Conservation (phyloP, 768 basidiomycete genomes). For the Leccinum obscurum region DNA sequence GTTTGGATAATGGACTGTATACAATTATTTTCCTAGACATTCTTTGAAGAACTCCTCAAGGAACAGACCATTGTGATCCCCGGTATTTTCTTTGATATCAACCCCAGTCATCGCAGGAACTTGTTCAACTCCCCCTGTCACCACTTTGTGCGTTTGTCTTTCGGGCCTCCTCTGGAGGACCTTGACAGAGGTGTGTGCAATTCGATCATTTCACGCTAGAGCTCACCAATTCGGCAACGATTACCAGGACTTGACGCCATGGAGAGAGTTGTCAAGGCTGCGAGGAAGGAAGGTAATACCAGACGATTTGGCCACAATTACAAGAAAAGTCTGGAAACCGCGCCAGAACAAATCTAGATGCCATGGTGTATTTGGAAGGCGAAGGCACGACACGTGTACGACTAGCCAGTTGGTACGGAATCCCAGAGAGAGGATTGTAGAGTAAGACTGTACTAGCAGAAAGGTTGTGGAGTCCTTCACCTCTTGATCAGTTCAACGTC, state of each 20-base stretch:
- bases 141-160: conserved; percentile 85
- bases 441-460: neutral
- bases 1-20: conserved; percentile 1
- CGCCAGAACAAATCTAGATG: conserved; percentile 26
- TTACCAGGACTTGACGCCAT: conserved; percentile 80
- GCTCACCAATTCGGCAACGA: conserved; percentile 3
- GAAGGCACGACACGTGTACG: neutral
- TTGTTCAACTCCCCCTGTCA: conserved; percentile 89
- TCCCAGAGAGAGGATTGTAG: neutral
- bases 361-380: no score
- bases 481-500: conserved; percentile 84
- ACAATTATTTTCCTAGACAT: conserved; percentile 50
- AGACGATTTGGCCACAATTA: conserved; percentile 69
- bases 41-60: conserved; percentile 93
- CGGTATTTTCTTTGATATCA: conserved; percentile 86
- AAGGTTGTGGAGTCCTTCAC: neutral
- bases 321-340: conserved; percentile 53
- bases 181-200: conserved; percentile 64
- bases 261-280: conserved; percentile 70
- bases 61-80: conserved; percentile 90
- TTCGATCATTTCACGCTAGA: neutral
- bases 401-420: neutral
- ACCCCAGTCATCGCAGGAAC: conserved; percentile 80
- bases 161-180: conserved; percentile 78
- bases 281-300: conserved; percentile 55